Percentiles rank a stretch among this genome's conserved stretches.
These are phyloP conservation scores for Juncus effusus DNA, from an alignment of 176 grass and related monocot genomes.

Conservation along the genomic window DNA sequence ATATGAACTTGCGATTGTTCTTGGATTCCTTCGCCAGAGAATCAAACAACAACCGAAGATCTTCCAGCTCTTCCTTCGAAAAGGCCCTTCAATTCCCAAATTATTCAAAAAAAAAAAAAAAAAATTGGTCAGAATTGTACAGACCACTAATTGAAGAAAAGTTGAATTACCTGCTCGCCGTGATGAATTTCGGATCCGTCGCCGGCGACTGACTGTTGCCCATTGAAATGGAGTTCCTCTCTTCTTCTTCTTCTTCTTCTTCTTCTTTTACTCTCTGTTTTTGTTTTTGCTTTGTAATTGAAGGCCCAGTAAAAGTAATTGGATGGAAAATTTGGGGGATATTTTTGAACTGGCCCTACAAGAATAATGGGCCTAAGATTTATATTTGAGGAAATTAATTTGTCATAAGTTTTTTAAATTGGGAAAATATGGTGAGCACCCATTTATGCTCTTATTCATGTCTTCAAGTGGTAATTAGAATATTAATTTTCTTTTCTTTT, in stretches of 20 bases:
- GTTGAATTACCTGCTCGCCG: constrained; percentile 45
- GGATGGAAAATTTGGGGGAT: too few species aligned
- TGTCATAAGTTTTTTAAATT: too few species aligned
- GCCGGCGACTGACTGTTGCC: constrained; percentile 65
- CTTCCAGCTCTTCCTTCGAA: constrained; percentile 73
- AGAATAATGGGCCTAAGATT: too few species aligned
- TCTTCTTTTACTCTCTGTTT: too few species aligned
- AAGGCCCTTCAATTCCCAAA: constrained; percentile 50
- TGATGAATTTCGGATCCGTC: constrained; percentile 34
- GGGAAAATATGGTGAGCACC: too few species aligned
- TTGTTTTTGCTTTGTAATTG: too few species aligned
- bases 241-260: background rate
- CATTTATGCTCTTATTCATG: too few species aligned
- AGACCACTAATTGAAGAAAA: background rate
- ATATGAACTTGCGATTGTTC: constrained; percentile 49
- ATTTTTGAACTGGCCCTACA: too few species aligned
- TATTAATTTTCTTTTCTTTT: too few species aligned
- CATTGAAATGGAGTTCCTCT: constrained; percentile 32
- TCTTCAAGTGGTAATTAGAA: too few species aligned
- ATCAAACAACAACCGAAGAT: constrained; percentile 49
- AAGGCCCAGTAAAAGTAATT: too few species aligned
- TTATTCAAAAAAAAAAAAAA: constrained; percentile 9
- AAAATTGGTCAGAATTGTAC: background rate
- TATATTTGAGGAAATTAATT: too few species aligned
- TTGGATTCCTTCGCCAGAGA: constrained; percentile 62